Percentiles rank a stretch among this genome's conserved stretches.
These are phyloP conservation scores for Pythium aquatile DNA, from an alignment of 352 stramenopile genomes.

Conservation along the genomic window DNA sequence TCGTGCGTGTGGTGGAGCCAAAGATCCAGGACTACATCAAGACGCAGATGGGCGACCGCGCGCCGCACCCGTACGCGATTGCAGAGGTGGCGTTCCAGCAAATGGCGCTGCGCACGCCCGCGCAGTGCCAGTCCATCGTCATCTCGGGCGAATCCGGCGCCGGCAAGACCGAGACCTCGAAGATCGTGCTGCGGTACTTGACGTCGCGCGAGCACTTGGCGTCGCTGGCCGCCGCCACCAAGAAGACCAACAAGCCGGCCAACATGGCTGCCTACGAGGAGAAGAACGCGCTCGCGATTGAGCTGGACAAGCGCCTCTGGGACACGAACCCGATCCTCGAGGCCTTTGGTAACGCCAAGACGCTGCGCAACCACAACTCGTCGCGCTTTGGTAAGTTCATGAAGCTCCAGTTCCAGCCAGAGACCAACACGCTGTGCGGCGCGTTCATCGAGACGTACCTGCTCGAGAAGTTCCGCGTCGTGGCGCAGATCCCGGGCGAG, in stretches of 20 bases:
- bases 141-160: constrained; percentile 86
- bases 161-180: constrained; percentile 88
- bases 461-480: constrained; percentile 89
- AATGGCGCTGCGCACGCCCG: constrained; percentile 78
- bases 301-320: constrained; percentile 85
- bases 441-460: constrained; percentile 89
- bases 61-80: constrained; percentile 81
- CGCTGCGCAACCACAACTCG: constrained; percentile 86
- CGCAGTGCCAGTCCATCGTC: constrained; percentile 86
- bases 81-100: constrained; percentile 89
- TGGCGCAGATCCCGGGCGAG: constrained; percentile 81
- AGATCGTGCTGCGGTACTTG: constrained; percentile 88
- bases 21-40: constrained; percentile 88
- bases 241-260: constrained; percentile 13
- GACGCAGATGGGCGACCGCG: constrained; percentile 84
- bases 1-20: constrained; percentile 76
- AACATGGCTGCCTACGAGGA: constrained; percentile 31
- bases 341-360: constrained; percentile 88
- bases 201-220: constrained; percentile 76
- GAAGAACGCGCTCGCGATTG: constrained; percentile 60
- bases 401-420: constrained; percentile 86
- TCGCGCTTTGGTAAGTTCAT: constrained; percentile 89
- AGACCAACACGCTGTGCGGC: constrained; percentile 67
- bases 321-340: constrained; percentile 89
- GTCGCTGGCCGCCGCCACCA: constrained; percentile 32